phyloP scores from a whole-genome alignment of 768 basidiomycete genomes.

The Mycena vitilis region DNA sequence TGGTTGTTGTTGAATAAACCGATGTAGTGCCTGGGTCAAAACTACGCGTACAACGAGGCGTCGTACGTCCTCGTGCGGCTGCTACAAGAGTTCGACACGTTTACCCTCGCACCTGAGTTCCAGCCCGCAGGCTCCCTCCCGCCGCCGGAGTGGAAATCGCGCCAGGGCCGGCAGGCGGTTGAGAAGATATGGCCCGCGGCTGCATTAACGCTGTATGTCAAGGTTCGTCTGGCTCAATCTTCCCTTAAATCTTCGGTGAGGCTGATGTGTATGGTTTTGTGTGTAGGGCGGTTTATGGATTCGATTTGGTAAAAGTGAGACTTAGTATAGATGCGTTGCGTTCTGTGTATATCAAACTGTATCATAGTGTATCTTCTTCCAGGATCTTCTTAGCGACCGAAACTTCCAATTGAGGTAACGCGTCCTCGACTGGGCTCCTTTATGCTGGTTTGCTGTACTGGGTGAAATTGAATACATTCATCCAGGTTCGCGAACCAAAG shows the following conservation, averaged over 20 bases:
- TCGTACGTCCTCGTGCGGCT: slow-evolving; percentile 78
- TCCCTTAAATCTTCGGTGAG: slow-evolving; percentile 15
- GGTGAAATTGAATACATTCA: too few relatives aligned
- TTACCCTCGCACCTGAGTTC: slow-evolving; percentile 68
- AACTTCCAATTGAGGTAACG: not conserved
- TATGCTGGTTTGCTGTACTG: too few relatives aligned
- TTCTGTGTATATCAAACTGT: slow-evolving; percentile 7
- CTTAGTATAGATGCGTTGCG: slow-evolving; percentile 15
- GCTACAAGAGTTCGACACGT: slow-evolving; percentile 71
- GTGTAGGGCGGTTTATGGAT: slow-evolving; percentile 70
- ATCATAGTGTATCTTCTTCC: slow-evolving; percentile 24
- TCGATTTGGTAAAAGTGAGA: slow-evolving; percentile 49
- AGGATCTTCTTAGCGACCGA: not conserved
- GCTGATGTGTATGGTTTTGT: not conserved
- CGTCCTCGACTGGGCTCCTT: not conserved
- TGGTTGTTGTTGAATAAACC: not conserved
- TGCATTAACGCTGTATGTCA: slow-evolving; percentile 73
- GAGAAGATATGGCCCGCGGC: slow-evolving; percentile 74
- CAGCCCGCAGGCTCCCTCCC: slow-evolving; percentile 75
- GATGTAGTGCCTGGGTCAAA: slow-evolving; percentile 73
- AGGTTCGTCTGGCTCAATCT: slow-evolving; percentile 55
- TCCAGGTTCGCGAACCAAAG: not conserved
- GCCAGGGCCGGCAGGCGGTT: slow-evolving; percentile 60
- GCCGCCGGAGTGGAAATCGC: slow-evolving; percentile 65
- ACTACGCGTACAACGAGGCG: slow-evolving; percentile 82